Conservation (phyloP, 2,329 filamentous ascomycete species). For the Fusarium illudens region DNA sequence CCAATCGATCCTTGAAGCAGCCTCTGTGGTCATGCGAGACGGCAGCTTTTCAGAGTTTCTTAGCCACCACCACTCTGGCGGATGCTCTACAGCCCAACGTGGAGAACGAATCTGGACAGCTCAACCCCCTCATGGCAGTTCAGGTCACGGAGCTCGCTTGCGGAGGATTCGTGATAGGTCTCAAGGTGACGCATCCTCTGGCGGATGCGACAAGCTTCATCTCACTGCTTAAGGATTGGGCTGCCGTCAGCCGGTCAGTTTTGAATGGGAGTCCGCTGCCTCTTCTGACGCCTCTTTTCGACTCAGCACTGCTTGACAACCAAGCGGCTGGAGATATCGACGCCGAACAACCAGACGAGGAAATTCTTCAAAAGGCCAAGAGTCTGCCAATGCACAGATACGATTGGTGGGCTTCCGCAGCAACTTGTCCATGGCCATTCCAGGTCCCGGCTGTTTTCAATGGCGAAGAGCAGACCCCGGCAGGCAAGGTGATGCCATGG, state of each 20-base stretch:
- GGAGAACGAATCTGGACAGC: background rate
- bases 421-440: conserved; percentile 23
- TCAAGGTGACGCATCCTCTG: conserved; percentile 35
- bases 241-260: background rate
- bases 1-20: background rate
- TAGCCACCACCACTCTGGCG: background rate
- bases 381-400: conserved; percentile 35
- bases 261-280: background rate
- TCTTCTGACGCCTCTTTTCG: background rate
- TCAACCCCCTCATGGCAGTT: conserved; percentile 24
- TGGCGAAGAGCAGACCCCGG: background rate
- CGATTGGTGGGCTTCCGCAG: conserved; percentile 36
- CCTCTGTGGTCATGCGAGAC: conserved; percentile 24
- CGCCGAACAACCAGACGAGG: background rate
- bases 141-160: conserved; percentile 36
- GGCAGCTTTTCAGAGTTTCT: conserved; percentile 8
- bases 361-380: conserved; percentile 6
- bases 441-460: conserved; percentile 12
- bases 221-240: conserved; percentile 37
- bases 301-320: conserved; percentile 25
- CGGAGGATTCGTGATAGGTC: conserved; percentile 30
- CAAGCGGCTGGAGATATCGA: conserved; percentile 33
- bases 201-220: conserved; percentile 37
- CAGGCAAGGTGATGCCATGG: conserved; percentile 36
- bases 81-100: background rate